Evolutionary conservation across 495 filamentous ascomycete species (phyloP), one percentile per base, ranked within the genome.

Genomic region (Penicillium dipodomyicola): DNA sequence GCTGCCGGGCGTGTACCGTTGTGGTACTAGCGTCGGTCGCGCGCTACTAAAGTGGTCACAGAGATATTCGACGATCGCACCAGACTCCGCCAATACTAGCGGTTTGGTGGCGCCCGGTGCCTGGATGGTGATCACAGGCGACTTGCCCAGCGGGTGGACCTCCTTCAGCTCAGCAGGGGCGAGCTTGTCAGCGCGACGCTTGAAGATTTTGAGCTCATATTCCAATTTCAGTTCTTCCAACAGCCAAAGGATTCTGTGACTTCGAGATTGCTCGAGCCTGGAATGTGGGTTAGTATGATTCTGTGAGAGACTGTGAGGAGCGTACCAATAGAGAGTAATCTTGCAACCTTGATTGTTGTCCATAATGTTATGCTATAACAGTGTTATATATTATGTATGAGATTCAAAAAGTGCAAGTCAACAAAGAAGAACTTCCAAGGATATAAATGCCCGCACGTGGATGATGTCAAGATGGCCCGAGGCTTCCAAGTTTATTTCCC

Each of bases 231-330:
- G 84, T 60, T 94, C 91, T 71, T 94, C 88, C 49, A 96, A 83
- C 40, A 97, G 84, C 91, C 90, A 96, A 42, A 93, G 77, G 59
- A 96, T 88, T 45, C 91, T 86, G 58, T 96, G 90, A 49, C 89
- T 83, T 54, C 92, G 90, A 40, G 71, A 72, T 64, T 76, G 61
- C 42, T 74, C 70, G 39, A 76, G 72, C 73, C 73, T 75, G 32
- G 37, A 10, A 14, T 19, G 19, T 49, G 15, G 42, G 12, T 47
- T 32, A 55, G 30, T 48, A 62, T 40, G 20, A n/a, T 30, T 9
- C 10, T 32, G 29, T n/a, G 45, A 47, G 2, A 9, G 14, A 32
- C 1, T 14, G 4, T 2, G 9, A 9, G 4, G 23, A 42, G 60
- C 75, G 50, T 75, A 90, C 89, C 89, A 92, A 69, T 91, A 87